Conservation (phyloP, 2,329 filamentous ascomycete species). For the Aspergillus melleus region DNA sequence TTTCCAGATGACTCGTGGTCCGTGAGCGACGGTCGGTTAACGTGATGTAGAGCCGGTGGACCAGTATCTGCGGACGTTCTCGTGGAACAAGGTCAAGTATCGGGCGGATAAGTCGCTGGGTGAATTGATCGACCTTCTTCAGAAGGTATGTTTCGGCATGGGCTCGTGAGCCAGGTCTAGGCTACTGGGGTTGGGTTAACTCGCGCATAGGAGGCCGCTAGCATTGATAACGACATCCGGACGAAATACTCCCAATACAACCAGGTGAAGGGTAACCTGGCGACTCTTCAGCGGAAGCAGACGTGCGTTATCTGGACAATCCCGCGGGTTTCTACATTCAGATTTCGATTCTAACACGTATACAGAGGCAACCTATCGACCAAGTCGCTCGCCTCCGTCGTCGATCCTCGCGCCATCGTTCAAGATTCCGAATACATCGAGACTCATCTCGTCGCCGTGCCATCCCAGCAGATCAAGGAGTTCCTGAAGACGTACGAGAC, state of each 20-base stretch:
- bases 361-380: slow-evolving; percentile 85
- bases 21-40: slow-evolving; percentile 4
- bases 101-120: slow-evolving; percentile 85
- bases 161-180: too few relatives aligned
- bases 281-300: slow-evolving; percentile 79
- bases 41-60: slow-evolving; percentile 78
- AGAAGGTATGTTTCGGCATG: slow-evolving; percentile 62
- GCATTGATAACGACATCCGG: slow-evolving; percentile 95
- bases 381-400: slow-evolving; percentile 86
- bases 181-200: slow-evolving; percentile 1
- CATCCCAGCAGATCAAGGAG: slow-evolving; percentile 76
- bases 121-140: slow-evolving; percentile 82
- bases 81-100: slow-evolving; percentile 98
- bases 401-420: slow-evolving; percentile 76
- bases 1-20: neutral
- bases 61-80: slow-evolving; percentile 83
- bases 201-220: slow-evolving; percentile 70
- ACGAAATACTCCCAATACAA: slow-evolving; percentile 94
- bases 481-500: slow-evolving; percentile 90
- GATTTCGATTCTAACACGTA: slow-evolving; percentile 1
- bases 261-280: slow-evolving; percentile 79
- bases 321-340: neutral
- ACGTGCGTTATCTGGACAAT: slow-evolving; percentile 57
- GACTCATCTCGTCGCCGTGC: slow-evolving; percentile 90
- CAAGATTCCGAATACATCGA: slow-evolving; percentile 95